A percentile compares a stretch with the other conserved stretches of the same genome.
Conservation (phyloP, 176 grass and related monocot genomes). For the Avena sativa region DNA sequence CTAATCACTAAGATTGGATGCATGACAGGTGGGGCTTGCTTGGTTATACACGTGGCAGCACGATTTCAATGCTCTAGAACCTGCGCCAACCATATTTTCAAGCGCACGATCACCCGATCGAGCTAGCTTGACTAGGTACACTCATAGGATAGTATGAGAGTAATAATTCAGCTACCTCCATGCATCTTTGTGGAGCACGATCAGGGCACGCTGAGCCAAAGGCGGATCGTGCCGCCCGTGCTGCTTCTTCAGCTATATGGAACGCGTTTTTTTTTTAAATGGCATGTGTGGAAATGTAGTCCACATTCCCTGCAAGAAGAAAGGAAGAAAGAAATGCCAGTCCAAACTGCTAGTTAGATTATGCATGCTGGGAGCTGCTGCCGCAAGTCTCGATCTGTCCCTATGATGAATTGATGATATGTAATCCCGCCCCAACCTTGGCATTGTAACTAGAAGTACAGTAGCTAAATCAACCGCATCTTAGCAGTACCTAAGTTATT, state of each 20-base stretch:
- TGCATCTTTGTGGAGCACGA: neutral
- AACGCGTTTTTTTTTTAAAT: too few species aligned
- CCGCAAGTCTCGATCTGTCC: too few species aligned
- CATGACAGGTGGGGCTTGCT: neutral
- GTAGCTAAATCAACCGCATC: too few species aligned
- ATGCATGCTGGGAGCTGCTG: too few species aligned
- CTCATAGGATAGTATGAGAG: too few species aligned
- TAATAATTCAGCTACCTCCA: neutral
- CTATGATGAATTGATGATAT: too few species aligned
- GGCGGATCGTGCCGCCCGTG: slow-evolving; percentile 25
- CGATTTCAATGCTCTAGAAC: neutral
- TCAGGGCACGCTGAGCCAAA: neutral
- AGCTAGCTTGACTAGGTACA: neutral
- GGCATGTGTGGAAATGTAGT: neutral
- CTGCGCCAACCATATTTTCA: slow-evolving; percentile 17
- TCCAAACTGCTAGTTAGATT: neutral
- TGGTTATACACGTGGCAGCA: neutral
- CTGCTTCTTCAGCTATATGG: neutral
- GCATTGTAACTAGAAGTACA: too few species aligned
- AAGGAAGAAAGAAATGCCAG: neutral
- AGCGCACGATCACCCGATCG: neutral
- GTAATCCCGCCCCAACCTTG: too few species aligned
- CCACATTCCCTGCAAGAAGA: neutral
- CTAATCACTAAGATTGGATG: neutral
- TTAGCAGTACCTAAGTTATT: too few species aligned